A percentile compares a stretch with the other conserved stretches of the same genome.
These are phyloP conservation scores for Boletus bicolor DNA, from an alignment of 768 basidiomycete genomes.

Conservation along the genomic window DNA sequence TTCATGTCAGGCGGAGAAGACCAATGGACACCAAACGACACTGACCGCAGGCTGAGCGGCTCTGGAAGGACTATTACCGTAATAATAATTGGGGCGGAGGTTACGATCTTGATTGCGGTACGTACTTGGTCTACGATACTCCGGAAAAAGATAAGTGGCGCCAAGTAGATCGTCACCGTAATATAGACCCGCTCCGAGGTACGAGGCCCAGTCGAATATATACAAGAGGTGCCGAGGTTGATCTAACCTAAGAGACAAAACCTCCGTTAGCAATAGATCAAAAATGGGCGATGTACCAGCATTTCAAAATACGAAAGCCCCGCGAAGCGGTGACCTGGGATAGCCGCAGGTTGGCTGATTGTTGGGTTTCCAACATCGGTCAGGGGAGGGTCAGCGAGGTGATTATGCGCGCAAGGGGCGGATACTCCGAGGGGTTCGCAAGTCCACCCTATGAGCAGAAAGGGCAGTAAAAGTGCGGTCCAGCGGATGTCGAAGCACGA, in stretches of 20 bases:
- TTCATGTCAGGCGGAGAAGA: neutral
- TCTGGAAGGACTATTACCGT: neutral
- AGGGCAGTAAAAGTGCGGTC: neutral
- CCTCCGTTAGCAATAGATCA: neutral
- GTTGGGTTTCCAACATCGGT: neutral
- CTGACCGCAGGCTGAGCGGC: neutral
- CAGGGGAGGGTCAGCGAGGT: neutral
- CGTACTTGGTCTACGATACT: neutral
- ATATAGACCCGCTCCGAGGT: neutral
- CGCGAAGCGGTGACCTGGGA: too few species aligned
- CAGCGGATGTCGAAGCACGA: too few species aligned
- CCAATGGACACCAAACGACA: neutral
- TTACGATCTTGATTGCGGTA: neutral
- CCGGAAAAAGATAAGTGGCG: neutral
- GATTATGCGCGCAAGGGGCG: neutral
- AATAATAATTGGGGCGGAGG: neutral
- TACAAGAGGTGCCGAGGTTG: neutral
- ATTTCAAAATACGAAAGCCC: neutral
- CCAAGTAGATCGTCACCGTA: neutral
- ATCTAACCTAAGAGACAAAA: too few species aligned
- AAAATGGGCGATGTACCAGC: neutral
- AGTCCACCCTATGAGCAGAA: neutral
- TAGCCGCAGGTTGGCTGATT: neutral
- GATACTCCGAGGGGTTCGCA: neutral
- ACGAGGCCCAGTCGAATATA: neutral